Base-by-base conservation (phyloP, 768 basidiomycete species). In the Russula foetens region DNA sequence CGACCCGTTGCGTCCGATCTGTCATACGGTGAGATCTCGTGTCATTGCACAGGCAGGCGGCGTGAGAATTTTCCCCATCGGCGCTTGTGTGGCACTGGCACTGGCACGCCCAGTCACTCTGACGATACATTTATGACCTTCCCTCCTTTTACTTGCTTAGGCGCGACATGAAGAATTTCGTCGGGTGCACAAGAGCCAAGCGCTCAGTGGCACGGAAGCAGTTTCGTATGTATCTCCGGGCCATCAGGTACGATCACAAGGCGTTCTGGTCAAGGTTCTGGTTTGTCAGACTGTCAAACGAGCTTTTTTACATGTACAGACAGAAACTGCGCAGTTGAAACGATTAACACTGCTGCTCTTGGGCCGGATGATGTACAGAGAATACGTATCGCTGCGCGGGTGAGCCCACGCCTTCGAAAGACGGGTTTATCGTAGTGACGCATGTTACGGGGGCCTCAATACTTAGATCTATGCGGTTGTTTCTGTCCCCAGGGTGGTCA, bases 381-480 rank as follows among this genome's bases (percentile, higher is more conserved):
- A 35, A 49, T 49, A 51, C 49, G 54, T n/a, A 29, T 51, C 12
- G 43, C 43, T 38, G 60, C 15, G 33, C 14, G 26, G 54, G 28
- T n/a, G 24, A 38, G 19, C 43, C 19, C 24, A 51, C 21, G 17
- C 7, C 24, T 4, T 38, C 43, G 33, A 45, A 24, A 14, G 59
- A 50, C 33, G 23, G 6, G 19, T 38, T 50, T 7, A 51, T 7
- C 23, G 60, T 56, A n/a, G 44, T 17, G 23, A 49, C 19, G 6
- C 23, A 39, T 7, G 49, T 61, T 33, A 44, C 26, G 1, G 49
- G 60, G 8, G 26, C 33, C 6, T 56, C 47, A n/a, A 26, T 23
- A 38, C 12, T 19, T 26, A 61, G 45, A 21, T 61, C 60, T 26
- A 61, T 56, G 33, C 60, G 60, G 31, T 61, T 61, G 17, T 61